Evolutionary conservation across 1,139 yeast genomes (phyloP), one percentile per base, ranked within the genome.

Genomic region (Hyphopichia burtonii): DNA sequence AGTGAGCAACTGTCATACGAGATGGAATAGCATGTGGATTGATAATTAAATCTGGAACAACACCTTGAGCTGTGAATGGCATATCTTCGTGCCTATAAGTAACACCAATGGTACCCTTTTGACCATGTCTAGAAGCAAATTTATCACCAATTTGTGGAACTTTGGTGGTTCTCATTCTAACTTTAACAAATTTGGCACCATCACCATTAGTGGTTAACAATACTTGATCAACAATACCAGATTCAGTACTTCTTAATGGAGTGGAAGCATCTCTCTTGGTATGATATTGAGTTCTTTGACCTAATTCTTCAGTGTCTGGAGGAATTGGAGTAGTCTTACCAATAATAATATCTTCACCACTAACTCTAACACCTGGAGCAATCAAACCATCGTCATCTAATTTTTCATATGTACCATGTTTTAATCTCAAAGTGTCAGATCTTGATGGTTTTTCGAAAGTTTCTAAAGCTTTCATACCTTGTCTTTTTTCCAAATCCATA

Each of bases 21-120:
- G 98, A 91, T 50, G 99, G 99, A 83, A 93, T 93, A 70, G 97
- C 99, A 61, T 93, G 99, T 1, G 99, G 99, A 59, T 93, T 93
- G 96, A 93, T 93, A 58, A 93, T 93, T 52, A 93, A 90, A 67
- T 93, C 99, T 0, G 99, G 99, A 3, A 81, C 73, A 37, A 91
- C 79, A 55, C 98, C 98, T 47, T 82, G 78, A 54, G 91, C 97
- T 59, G 84, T 87, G 63, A 91, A 93, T 27, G 99, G 99, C 76
- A 93, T 76, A 60, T 93, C 99, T 61, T 90, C 97, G 59, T 91
- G 97, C 56, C 88, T 91, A 12, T 91, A 97, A 63, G 91, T 93
- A 53, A 91, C 88, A 65, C 98, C 98, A 74, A 98, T 91, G 28
- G 93, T 98, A 78, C 99, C 99, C 71, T 93, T 93, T 65, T 93